A percentile compares a stretch with the other conserved stretches of the same genome.
These are phyloP conservation scores for Themeda triandra DNA, from an alignment of 176 grass and related monocot genomes.

Conservation along the genomic window DNA sequence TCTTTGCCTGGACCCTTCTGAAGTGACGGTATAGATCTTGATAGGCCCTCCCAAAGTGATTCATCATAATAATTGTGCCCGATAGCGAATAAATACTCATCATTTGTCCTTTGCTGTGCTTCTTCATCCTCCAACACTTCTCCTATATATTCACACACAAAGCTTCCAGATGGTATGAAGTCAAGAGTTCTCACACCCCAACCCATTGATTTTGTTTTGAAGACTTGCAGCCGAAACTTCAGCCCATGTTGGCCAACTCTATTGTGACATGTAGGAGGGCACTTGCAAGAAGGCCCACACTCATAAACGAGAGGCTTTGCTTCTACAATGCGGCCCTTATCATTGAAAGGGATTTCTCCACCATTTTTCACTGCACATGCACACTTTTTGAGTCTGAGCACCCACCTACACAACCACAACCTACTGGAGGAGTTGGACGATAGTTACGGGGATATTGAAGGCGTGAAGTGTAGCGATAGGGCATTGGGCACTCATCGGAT, in stretches of 20 bases:
- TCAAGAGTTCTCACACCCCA: conserved; percentile 77
- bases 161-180: conserved; percentile 74
- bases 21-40: conserved; percentile 67
- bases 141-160: conserved; percentile 84
- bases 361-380: conserved; percentile 77
- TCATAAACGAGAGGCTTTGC: conserved; percentile 85
- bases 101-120: conserved; percentile 63
- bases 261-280: conserved; percentile 69
- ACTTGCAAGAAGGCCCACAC: conserved; percentile 85
- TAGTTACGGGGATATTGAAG: conserved; percentile 41
- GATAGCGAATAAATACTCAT: conserved; percentile 76
- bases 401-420: conserved; percentile 59
- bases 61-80: conserved; percentile 78
- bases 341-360: conserved; percentile 66
- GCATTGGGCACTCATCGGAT: conserved; percentile 51
- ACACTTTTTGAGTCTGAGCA: conserved; percentile 66
- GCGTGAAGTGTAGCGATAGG: conserved; percentile 51
- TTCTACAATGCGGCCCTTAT: conserved; percentile 48
- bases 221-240: conserved; percentile 71
- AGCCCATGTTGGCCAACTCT: conserved; percentile 78
- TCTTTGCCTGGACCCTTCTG: conserved; percentile 39
- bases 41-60: conserved; percentile 70
- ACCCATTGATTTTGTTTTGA: conserved; percentile 79
- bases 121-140: conserved; percentile 68
- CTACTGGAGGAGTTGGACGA: conserved; percentile 34